Percentiles rank a stretch among this genome's conserved stretches.
These are phyloP conservation scores for Microbotryomycetes sp. DNA, from an alignment of 1,284 basidiomycete species.

Conservation along the genomic window DNA sequence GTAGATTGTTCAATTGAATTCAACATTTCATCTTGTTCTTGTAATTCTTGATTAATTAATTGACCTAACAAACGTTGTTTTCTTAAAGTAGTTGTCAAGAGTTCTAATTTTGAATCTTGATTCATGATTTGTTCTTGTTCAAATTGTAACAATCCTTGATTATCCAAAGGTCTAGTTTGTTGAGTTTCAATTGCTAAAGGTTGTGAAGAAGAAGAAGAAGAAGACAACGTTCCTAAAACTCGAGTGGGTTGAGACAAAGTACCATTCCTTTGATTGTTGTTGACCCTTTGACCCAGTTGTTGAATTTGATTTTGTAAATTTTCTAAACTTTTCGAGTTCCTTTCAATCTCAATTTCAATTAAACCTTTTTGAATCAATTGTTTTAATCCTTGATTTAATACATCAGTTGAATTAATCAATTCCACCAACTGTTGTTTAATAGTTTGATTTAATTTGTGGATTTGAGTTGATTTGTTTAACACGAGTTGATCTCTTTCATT, in stretches of 20 bases:
- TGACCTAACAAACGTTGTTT: conserved; percentile 79
- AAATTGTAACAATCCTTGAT: conserved; percentile 67
- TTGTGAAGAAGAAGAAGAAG: conserved; percentile 22
- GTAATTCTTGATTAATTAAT: conserved; percentile 78
- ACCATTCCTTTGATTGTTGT: conserved; percentile 12
- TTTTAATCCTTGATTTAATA: conserved; percentile 25
- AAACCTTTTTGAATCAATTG: conserved; percentile 20
- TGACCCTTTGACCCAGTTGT: conserved; percentile 17
- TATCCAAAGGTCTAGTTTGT: conserved; percentile 76
- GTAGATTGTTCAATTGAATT: conserved; percentile 70
- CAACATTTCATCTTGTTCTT: conserved; percentile 76
- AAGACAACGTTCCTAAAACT: background rate
- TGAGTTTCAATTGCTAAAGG: conserved; percentile 67
- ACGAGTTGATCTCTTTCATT: conserved; percentile 77
- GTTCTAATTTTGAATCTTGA: conserved; percentile 74
- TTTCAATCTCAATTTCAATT: conserved; percentile 49
- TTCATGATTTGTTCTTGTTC: conserved; percentile 72
- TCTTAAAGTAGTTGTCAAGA: conserved; percentile 72
- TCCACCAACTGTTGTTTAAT: conserved; percentile 77
- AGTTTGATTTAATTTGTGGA: conserved; percentile 72
- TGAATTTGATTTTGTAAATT: conserved; percentile 73
- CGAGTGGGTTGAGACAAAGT: conserved; percentile 14
- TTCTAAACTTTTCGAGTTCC: conserved; percentile 75
- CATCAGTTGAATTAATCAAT: conserved; percentile 56
- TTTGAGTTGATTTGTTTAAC: conserved; percentile 61